Conservation (phyloP, 345 rosid genomes). For the Murraya paniculata region DNA sequence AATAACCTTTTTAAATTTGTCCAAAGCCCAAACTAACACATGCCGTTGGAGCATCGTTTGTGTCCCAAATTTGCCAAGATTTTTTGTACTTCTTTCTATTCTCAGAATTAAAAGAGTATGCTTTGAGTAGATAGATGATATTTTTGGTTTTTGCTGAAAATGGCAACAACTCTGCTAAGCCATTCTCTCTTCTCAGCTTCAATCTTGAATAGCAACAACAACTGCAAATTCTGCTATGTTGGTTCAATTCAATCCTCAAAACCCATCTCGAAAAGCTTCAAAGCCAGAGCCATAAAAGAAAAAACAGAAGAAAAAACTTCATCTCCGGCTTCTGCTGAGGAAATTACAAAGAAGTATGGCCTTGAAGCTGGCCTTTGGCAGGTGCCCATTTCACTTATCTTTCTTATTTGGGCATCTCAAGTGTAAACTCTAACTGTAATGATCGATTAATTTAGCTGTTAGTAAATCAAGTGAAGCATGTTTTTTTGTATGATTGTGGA, state of each 20-base stretch:
- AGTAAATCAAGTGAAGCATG: background rate
- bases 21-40: no score
- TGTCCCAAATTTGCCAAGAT: background rate
- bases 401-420: background rate
- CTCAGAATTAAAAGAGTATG: background rate
- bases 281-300: conserved; percentile 56
- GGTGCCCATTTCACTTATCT: conserved; percentile 36
- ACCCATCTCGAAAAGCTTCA: conserved; percentile 30
- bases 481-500: background rate
- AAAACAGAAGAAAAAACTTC: conserved; percentile 46
- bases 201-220: conserved; percentile 19
- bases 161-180: conserved; percentile 45
- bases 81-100: no score
- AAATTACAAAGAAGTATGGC: conserved; percentile 78
- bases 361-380: conserved; percentile 93
- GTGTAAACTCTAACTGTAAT: background rate
- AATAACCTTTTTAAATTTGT: background rate
- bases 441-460: background rate
- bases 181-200: conserved; percentile 26
- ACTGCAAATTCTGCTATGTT: conserved; percentile 20
- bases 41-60: background rate
- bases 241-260: conserved; percentile 25
- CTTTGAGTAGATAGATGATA: background rate
- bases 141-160: conserved; percentile 16
- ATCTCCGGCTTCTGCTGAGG: conserved; percentile 50